Evolutionary conservation across 352 stramenopile species (phyloP).

Genomic region (Globisporangium takayamanum): DNA sequence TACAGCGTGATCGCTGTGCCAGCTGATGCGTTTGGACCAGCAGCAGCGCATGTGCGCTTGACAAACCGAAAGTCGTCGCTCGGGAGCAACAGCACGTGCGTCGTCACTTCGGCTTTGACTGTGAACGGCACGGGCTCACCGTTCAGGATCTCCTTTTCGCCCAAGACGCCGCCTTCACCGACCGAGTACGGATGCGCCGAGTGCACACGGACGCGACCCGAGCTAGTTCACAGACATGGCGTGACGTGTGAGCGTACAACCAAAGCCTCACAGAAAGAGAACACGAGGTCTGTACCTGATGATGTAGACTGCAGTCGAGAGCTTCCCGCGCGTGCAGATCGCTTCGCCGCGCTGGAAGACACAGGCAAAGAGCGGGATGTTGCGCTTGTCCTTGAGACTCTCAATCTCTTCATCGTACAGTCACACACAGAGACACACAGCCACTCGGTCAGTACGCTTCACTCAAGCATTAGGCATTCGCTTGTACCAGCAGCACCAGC

Average conservation of each 20-base stretch:
- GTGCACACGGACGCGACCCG: slow-evolving; percentile 54
- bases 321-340: slow-evolving; percentile 58
- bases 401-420: slow-evolving; percentile 36
- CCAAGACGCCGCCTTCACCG: slow-evolving; percentile 44
- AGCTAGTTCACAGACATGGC: slow-evolving; percentile 19
- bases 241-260: background rate
- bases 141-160: slow-evolving; percentile 57
- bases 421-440: slow-evolving; percentile 6
- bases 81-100: slow-evolving; percentile 60
- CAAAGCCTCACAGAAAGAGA: background rate
- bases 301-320: slow-evolving; percentile 73
- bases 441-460: background rate
- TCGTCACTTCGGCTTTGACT: slow-evolving; percentile 36
- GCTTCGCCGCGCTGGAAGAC: slow-evolving; percentile 54
- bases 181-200: slow-evolving; percentile 59
- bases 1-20: too few species aligned
- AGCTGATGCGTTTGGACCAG: background rate
- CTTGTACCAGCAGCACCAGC: background rate
- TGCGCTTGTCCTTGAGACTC: slow-evolving; percentile 26
- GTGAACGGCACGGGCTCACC: slow-evolving; percentile 74
- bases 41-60: slow-evolving; percentile 15
- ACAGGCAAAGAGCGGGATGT: slow-evolving; percentile 70
- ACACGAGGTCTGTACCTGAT: slow-evolving; percentile 39
- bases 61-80: slow-evolving; percentile 54
- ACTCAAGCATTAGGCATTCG: too few species aligned